Conservation (phyloP, 2,329 filamentous ascomycete species). For the Dactylellina sp. region DNA sequence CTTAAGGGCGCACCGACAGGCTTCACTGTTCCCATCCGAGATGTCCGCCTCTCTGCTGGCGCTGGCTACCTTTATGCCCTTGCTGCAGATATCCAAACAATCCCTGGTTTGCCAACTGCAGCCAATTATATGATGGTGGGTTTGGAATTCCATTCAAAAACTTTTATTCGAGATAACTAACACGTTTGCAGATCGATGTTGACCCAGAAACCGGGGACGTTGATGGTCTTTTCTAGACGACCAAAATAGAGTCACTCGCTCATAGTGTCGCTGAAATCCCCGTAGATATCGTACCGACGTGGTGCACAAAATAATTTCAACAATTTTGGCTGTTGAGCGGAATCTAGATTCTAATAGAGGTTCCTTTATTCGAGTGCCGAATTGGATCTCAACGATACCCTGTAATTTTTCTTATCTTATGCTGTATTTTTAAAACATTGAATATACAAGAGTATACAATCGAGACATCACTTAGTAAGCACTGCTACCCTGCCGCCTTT, state of each 20-base stretch:
- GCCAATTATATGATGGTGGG: conserved; percentile 54
- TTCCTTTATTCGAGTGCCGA: conserved; percentile 32
- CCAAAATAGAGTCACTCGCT: conserved; percentile 14
- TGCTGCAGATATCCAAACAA: conserved; percentile 97
- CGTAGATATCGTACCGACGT: conserved; percentile 4
- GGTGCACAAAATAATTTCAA: conserved; percentile 43
- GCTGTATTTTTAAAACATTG: conserved; percentile 44
- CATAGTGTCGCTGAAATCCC: background rate
- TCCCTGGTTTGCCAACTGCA: conserved; percentile 71
- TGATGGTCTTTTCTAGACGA: conserved; percentile 82
- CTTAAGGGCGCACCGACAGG: conserved; percentile 95
- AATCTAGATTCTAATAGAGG: conserved; percentile 14
- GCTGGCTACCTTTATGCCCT: conserved; percentile 95
- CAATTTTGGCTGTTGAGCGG: conserved; percentile 39
- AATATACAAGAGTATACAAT: conserved; percentile 9
- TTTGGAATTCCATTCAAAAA: background rate
- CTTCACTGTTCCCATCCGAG: conserved; percentile 92
- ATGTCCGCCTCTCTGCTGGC: conserved; percentile 92
- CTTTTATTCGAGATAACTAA: background rate
- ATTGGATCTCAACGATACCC: conserved; percentile 57
- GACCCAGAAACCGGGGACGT: conserved; percentile 86
- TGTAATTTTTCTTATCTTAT: conserved; percentile 13
- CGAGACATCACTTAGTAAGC: no score
- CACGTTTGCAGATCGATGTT: conserved; percentile 67
- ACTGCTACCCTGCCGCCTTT: no score